phyloP scores from a whole-genome alignment of 176 grass and related monocot species.

The Saccharum officinarum region DNA sequence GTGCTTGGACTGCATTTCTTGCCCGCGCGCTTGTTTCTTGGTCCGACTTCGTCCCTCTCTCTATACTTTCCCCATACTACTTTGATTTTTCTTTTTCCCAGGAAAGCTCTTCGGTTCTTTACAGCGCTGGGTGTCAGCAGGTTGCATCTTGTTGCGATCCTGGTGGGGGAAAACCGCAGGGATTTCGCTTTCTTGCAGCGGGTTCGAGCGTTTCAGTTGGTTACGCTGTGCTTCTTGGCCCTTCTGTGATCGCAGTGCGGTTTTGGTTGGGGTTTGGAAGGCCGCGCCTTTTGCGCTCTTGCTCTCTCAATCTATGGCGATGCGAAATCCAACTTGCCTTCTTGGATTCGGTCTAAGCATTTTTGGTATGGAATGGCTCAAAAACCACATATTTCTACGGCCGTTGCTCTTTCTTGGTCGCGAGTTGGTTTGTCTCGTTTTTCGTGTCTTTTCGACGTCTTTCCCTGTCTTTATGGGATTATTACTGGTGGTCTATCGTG shows the following conservation, averaged over 20 bases:
- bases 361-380: background rate
- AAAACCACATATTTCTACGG: background rate
- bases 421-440: background rate
- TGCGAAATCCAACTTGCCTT: background rate
- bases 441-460: background rate
- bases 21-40: background rate
- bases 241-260: background rate
- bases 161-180: background rate
- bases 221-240: background rate
- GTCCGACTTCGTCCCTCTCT: background rate
- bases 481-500: no score
- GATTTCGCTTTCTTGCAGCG: background rate
- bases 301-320: background rate
- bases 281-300: background rate
- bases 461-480: background rate
- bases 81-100: background rate
- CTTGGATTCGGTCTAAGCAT: background rate
- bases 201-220: background rate
- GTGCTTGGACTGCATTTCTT: background rate
- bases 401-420: background rate
- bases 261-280: background rate
- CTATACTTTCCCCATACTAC: background rate
- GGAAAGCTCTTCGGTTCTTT: background rate
- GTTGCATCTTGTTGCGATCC: background rate
- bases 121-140: background rate